A percentile compares a stretch with the other conserved stretches of the same genome.
Evolutionary conservation across 2,329 filamentous ascomycete species (phyloP).

Genomic region (Xylariales sp.): DNA sequence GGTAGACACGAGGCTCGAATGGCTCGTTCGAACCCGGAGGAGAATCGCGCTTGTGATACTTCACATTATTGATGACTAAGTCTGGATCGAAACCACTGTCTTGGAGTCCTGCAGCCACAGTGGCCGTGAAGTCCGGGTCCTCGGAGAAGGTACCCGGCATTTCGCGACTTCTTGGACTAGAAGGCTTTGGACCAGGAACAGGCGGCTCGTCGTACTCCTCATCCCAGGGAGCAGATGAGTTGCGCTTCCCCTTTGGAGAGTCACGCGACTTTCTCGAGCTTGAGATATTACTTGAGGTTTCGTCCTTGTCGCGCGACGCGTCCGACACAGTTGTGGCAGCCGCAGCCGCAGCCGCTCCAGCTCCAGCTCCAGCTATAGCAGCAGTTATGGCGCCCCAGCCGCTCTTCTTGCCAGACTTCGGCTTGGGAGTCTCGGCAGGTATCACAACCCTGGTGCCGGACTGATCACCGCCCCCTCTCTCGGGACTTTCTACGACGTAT

Average conservation of each 20-base stretch:
- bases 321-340: constrained; percentile 12
- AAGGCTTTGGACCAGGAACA: constrained; percentile 53
- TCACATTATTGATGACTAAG: constrained; percentile 63
- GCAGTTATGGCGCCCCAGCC: constrained; percentile 51
- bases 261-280: constrained; percentile 5
- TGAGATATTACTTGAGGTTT: constrained; percentile 6
- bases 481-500: constrained; percentile 57
- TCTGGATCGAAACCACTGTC: constrained; percentile 68
- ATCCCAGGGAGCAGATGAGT: constrained; percentile 28
- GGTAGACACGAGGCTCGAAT: constrained; percentile 41
- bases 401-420: constrained; percentile 34
- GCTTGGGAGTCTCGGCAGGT: constrained; percentile 21
- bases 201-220: constrained; percentile 42
- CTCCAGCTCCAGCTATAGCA: constrained; percentile 38
- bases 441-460: constrained; percentile 25
- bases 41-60: constrained; percentile 59
- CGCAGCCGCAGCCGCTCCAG: constrained; percentile 18
- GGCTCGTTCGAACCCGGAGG: constrained; percentile 55
- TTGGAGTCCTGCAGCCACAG: constrained; percentile 62
- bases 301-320: constrained; percentile 15
- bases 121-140: constrained; percentile 66
- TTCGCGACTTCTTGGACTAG: constrained; percentile 40
- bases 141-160: constrained; percentile 63
- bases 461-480: constrained; percentile 29
- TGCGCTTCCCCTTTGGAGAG: constrained; percentile 22